These are phyloP conservation scores for Strigomonas culicis DNA, from an alignment of 208 protist genomes.

Conservation along the genomic window DNA sequence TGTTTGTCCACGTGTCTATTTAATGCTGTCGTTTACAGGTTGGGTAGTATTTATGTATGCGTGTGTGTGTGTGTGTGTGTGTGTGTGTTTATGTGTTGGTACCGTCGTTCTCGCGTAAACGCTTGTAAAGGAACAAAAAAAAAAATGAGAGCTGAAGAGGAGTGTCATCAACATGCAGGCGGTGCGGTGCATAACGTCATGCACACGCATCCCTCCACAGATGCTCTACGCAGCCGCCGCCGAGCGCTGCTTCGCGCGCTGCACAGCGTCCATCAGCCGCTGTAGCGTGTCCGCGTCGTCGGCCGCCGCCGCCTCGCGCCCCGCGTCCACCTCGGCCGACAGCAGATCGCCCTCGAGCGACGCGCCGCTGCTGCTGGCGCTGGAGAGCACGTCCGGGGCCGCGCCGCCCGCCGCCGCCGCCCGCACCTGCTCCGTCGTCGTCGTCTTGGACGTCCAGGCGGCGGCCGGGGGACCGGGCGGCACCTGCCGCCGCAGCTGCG, in stretches of 20 bases:
- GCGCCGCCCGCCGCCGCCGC: background rate
- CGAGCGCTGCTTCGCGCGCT: constrained; percentile 21
- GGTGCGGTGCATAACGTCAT: no score
- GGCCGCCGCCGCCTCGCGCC: background rate
- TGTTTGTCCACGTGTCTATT: no score
- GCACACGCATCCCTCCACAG: background rate
- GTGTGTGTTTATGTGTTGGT: no score
- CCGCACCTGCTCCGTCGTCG: background rate
- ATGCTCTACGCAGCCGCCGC: background rate
- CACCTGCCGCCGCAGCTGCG: constrained; percentile 19
- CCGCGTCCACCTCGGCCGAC: constrained; percentile 5
- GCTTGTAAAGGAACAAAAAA: no score
- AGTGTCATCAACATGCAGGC: no score
- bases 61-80: no score
- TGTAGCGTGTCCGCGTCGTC: constrained; percentile 23
- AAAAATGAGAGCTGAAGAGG: no score
- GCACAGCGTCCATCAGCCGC: constrained; percentile 32
- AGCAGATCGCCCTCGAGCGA: constrained; percentile 10
- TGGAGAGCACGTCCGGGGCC: background rate
- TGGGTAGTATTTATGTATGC: no score
- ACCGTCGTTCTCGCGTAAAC: no score
- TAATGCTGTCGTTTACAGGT: no score
- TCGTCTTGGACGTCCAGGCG: background rate
- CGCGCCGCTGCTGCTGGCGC: background rate
- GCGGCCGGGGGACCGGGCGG: background rate